A percentile compares a stretch with the other conserved stretches of the same genome.
Conservation (phyloP, 73 alveolate genomes). For the Paramecium sonneborni region DNA sequence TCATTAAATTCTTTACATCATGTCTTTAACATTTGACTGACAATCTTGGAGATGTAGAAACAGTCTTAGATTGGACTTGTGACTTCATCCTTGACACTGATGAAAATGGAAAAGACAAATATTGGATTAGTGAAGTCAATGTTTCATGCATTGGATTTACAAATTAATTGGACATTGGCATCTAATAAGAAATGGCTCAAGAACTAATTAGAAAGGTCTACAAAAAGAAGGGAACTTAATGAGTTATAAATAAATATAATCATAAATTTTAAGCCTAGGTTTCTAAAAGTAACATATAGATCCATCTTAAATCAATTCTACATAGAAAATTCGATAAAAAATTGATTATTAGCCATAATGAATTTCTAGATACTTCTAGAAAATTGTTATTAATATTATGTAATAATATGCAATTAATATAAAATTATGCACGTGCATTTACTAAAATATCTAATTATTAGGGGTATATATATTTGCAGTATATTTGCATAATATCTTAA, state of each 20-base stretch:
- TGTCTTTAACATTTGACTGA: background rate
- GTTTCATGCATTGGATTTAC: conserved; percentile 41
- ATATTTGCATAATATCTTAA: background rate
- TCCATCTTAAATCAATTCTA: no score
- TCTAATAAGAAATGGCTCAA: conserved; percentile 25
- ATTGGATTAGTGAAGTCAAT: conserved; percentile 44
- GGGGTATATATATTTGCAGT: background rate
- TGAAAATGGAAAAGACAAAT: conserved; percentile 31
- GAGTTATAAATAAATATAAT: no score
- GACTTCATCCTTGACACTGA: conserved; percentile 26
- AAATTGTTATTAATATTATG: background rate
- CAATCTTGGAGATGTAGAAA: conserved; percentile 24
- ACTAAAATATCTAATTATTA: background rate
- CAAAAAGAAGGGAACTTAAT: background rate
- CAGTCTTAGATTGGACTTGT: conserved; percentile 5
- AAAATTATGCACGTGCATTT: background rate
- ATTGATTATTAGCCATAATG: no score
- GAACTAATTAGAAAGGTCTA: background rate
- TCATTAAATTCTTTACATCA: background rate
- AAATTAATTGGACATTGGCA: conserved; percentile 10
- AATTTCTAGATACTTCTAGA: background rate
- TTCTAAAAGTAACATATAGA: no score
- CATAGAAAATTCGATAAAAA: no score
- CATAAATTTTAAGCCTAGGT: no score
- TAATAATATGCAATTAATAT: background rate